phyloP scores from a whole-genome alignment of 2,329 filamentous ascomycete genomes.

The Fusarium nanum region DNA sequence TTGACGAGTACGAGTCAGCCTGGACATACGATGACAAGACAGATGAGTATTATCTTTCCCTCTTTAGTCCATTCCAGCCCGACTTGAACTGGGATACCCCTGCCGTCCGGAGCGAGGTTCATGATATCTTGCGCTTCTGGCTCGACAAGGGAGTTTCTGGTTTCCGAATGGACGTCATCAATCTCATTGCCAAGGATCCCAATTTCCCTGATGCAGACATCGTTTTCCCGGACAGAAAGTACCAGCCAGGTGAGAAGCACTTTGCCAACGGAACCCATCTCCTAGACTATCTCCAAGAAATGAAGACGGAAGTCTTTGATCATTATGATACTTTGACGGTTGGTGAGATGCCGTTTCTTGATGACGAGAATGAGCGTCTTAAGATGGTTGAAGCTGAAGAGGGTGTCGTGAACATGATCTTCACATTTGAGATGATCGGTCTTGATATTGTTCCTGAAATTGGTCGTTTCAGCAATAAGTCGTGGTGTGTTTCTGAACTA shows the following conservation, averaged over 20 bases:
- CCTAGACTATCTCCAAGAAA: conserved; percentile 74
- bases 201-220: conserved; percentile 69
- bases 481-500: neutral
- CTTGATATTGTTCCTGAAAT: neutral
- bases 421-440: conserved; percentile 4
- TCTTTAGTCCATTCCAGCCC: conserved; percentile 81
- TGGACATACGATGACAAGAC: conserved; percentile 79
- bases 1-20: conserved; percentile 64
- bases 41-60: conserved; percentile 79
- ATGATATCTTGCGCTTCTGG: conserved; percentile 83
- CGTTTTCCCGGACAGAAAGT: conserved; percentile 56
- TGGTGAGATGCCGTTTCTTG: conserved; percentile 69
- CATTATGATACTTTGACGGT: conserved; percentile 75
- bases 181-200: conserved; percentile 74
- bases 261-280: conserved; percentile 76
- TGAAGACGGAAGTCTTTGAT: conserved; percentile 66
- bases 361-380: conserved; percentile 56
- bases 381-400: neutral
- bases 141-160: conserved; percentile 77
- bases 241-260: conserved; percentile 64
- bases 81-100: conserved; percentile 86
- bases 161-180: conserved; percentile 80
- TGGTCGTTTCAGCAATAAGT: neutral
- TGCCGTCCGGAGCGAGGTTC: conserved; percentile 74
- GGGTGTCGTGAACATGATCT: conserved; percentile 2